Conservation (phyloP, 495 filamentous ascomycete genomes). For the Parachaetomium inaequale region DNA sequence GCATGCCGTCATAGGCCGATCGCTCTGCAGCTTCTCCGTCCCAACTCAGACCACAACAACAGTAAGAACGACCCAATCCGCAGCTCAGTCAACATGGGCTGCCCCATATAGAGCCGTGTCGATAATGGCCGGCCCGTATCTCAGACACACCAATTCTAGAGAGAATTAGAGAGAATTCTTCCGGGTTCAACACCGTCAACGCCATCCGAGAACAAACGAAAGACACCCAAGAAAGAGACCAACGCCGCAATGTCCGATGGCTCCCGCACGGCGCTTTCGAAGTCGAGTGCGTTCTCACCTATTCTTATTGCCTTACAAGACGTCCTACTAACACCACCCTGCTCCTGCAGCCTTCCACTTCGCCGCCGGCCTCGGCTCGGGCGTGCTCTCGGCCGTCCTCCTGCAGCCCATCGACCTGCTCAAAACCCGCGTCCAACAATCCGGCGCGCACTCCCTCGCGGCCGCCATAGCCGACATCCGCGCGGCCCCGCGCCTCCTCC, state of each 20-base stretch:
- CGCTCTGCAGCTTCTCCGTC: not conserved
- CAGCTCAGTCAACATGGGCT: slow-evolving; percentile 5
- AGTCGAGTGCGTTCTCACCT: slow-evolving; percentile 31
- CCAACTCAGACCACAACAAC: not conserved
- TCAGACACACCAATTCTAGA: not conserved
- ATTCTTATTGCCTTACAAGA: not conserved
- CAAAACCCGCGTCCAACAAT: slow-evolving; percentile 92
- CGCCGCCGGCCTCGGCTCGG: slow-evolving; percentile 80
- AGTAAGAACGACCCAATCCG: not conserved
- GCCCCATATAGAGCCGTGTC: slow-evolving; percentile 1
- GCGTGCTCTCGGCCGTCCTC: slow-evolving; percentile 79
- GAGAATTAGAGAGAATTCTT: not conserved
- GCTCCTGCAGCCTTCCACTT: slow-evolving; percentile 66
- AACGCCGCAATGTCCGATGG: slow-evolving; percentile 37
- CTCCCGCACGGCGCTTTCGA: slow-evolving; percentile 30
- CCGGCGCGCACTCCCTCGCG: slow-evolving; percentile 58
- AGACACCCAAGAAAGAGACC: not conserved
- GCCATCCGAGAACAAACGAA: not conserved
- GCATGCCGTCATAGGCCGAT: slow-evolving; percentile 21
- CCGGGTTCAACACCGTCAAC: not conserved
- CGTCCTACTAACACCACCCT: not conserved
- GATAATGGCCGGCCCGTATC: slow-evolving; percentile 17
- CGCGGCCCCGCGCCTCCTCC: slow-evolving; percentile 48
- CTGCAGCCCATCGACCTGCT: slow-evolving; percentile 95
- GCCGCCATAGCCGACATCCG: slow-evolving; percentile 70